phyloP scores from a whole-genome alignment of 306 rosid genomes.

The Cicer bijugum region DNA sequence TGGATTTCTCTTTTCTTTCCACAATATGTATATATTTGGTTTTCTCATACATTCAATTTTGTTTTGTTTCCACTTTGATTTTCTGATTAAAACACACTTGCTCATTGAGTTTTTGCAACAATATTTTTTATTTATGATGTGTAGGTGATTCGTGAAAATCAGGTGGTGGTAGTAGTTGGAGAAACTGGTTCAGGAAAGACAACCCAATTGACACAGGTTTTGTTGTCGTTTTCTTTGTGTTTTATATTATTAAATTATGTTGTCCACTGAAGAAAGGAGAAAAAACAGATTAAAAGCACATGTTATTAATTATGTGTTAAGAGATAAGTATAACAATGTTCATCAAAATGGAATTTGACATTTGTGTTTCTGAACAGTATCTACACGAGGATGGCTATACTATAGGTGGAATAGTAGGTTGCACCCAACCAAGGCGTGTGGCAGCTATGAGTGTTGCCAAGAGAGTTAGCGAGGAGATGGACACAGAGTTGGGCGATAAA shows the following conservation, averaged over 20 bases:
- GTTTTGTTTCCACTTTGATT: constrained; percentile 20
- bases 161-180: constrained; percentile 92
- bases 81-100: constrained; percentile 33
- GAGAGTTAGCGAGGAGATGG: constrained; percentile 99
- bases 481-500: constrained; percentile 85
- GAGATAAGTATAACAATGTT: constrained; percentile 16
- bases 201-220: constrained; percentile 94
- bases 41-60: constrained; percentile 18
- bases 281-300: constrained; percentile 7
- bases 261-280: background rate
- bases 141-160: constrained; percentile 93
- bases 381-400: constrained; percentile 94
- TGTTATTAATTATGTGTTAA: constrained; percentile 3
- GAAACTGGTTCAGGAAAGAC: constrained; percentile 99
- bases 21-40: background rate
- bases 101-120: constrained; percentile 19
- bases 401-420: constrained; percentile 74
- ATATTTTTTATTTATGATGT: constrained; percentile 36
- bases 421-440: constrained; percentile 99
- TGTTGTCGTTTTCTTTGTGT: constrained; percentile 12
- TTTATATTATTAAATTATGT: constrained; percentile 8
- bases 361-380: constrained; percentile 66
- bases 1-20: constrained; percentile 5
- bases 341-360: constrained; percentile 39
- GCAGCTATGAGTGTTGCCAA: constrained; percentile 99